Base-by-base conservation (phyloP, 73 alveolate species). In the Symbiodinium natans region DNA sequence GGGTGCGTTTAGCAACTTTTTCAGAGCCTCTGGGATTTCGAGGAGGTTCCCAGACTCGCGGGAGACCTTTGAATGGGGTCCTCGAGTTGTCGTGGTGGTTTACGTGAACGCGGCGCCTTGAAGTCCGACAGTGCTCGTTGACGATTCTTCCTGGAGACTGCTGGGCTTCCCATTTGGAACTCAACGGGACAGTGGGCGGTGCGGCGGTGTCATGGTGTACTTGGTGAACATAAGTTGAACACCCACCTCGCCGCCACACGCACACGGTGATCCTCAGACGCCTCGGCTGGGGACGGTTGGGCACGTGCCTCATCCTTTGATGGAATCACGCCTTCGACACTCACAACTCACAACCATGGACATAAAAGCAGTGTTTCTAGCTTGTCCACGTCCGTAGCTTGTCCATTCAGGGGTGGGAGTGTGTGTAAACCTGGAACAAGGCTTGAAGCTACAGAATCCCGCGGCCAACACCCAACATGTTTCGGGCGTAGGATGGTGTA, bases 61-160 rank as follows among this genome's bases (percentile, higher is more conserved):
- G 17, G 38, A 19, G n/a, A 39, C 39, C 8, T 10, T 25, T 38
- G n/a, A 27, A 27, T n/a, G 41, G 17, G 19, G 41, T 71, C 83
- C 83, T 21, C 83, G 0, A n/a, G 10, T 71, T 9, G 40, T 8
- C 29, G 31, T 71, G 83, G 1, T 71, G 31, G 17, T 71, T 34
- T 38, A 34, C 2, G 0, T 23, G 38, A 8, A 3, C 48, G 52
- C 29, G 34, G 40, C n/a, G 42, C 97, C 97, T 90, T 90, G 97
- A 90, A 90, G 85, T 90, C 97, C 82, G 27, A 4, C 43, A 90
- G 40, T n/a, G 97, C 88, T 59, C 71, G 39, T 29, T 90, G 97
- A 17, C 97, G 97, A 11, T 90, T 90, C 29, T 85, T 40, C 97
- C 97, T 90, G 90, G 71, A 8, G 36, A 8, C 33, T 59, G 31